phyloP scores from a whole-genome alignment of 805 yeast species.

The Starmera amethionina region DNA sequence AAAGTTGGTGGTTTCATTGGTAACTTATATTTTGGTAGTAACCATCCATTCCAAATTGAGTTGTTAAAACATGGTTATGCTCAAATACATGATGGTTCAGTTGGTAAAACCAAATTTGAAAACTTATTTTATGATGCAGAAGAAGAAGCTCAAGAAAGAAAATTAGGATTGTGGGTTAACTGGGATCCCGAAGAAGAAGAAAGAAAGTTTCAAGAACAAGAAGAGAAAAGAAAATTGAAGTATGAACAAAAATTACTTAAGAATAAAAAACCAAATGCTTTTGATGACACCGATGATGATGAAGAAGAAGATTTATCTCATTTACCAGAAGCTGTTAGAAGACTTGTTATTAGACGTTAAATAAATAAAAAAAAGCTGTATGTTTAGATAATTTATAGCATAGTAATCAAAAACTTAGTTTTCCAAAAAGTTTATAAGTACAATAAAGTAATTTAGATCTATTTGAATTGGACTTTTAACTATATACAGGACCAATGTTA shows the following conservation, averaged over 20 bases:
- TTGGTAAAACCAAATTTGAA: constrained; percentile 44
- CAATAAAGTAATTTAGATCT: no score
- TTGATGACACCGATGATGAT: constrained; percentile 14
- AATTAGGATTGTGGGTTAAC: constrained; percentile 59
- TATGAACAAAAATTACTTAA: constrained; percentile 15
- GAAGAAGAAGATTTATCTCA: constrained; percentile 15
- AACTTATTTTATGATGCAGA: constrained; percentile 52
- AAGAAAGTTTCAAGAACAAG: constrained; percentile 16
- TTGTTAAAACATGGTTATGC: constrained; percentile 57
- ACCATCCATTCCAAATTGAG: constrained; percentile 45
- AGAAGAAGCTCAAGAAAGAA: constrained; percentile 42
- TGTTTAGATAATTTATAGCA: no score
- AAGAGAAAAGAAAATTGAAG: constrained; percentile 16
- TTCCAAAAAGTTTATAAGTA: no score
- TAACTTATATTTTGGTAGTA: constrained; percentile 42
- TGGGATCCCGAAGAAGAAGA: constrained; percentile 37
- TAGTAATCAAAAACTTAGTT: no score
- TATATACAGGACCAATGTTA: no score
- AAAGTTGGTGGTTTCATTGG: constrained; percentile 79
- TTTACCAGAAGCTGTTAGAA: constrained; percentile 20
- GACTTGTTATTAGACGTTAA: constrained; percentile 10
- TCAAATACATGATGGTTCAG: constrained; percentile 55
- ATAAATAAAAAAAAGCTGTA: neutral
- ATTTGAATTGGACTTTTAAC: no score
- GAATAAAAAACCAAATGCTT: constrained; percentile 13